Evolutionary conservation across 768 basidiomycete species (phyloP).

Genomic region (Cystofilobasidium capitatum): DNA sequence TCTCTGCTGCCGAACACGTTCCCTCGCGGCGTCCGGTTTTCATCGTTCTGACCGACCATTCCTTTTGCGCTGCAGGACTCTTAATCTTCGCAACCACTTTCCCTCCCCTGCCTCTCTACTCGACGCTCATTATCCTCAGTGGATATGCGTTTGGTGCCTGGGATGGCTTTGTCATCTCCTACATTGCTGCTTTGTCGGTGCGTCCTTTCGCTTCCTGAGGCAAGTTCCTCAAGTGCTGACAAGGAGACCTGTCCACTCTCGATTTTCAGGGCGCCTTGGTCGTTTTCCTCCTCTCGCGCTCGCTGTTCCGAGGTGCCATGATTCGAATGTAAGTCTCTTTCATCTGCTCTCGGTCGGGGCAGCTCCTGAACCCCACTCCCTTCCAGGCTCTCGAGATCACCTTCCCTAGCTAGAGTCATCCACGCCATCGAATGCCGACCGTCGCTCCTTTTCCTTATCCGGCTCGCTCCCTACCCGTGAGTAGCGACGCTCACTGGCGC

Average conservation of each 20-base stretch:
- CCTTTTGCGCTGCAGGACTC: conserved; percentile 41
- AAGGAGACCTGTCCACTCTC: not conserved
- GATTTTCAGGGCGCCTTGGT: conserved; percentile 54
- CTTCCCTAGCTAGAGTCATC: conserved; percentile 67
- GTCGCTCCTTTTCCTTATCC: conserved; percentile 78
- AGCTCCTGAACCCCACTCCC: conserved; percentile 41
- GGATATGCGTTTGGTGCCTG: conserved; percentile 83
- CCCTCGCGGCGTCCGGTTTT: conserved; percentile 4
- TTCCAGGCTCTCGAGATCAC: conserved; percentile 50
- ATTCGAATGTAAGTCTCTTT: conserved; percentile 40
- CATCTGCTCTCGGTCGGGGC: conserved; percentile 25
- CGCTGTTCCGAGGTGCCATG: conserved; percentile 56
- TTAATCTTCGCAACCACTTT: conserved; percentile 24
- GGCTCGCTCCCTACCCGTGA: conserved; percentile 76
- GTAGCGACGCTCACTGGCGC: not conserved
- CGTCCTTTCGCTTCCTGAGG: not conserved
- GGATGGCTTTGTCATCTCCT: conserved; percentile 74
- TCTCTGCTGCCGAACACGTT: not conserved
- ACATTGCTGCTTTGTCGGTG: conserved; percentile 62
- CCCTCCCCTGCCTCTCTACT: conserved; percentile 78
- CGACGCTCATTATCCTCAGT: conserved; percentile 80
- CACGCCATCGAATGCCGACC: conserved; percentile 80
- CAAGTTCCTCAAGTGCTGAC: not conserved
- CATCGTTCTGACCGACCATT: conserved; percentile 30
- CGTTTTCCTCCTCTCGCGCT: conserved; percentile 71